Evolutionary conservation across 2,329 filamentous ascomycete genomes (phyloP), one percentile per base, ranked within the genome.

Genomic region (Aureobasidium melanogenum): DNA sequence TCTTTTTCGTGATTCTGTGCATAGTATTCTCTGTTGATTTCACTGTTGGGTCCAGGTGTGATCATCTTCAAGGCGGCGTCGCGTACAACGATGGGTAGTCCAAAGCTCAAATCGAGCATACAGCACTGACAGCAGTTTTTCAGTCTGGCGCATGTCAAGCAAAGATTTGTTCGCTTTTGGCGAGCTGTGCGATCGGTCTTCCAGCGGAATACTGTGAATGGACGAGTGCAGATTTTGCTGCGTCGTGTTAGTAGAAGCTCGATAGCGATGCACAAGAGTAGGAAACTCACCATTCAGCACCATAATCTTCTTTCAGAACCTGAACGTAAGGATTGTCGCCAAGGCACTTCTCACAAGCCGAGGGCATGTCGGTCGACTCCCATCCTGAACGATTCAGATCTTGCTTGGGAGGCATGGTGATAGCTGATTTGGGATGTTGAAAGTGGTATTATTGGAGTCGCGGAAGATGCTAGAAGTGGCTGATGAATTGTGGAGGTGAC

Each of bases 121-220:
- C 94, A 99, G 77, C 88, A 93, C 79, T 99, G 94, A 72, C 94
- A 99, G 79, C 94, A 97, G 79, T 99, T 99, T 77, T 99, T 99
- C 67, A 97, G 82, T 47, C 94, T 88, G 24, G 94, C 93, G 79
- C 94, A 99, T 43, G 94, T 99, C 26, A 99, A 81, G 75, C 94
- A 99, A 69, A 97, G 95, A 69, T 90, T 96, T 60, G 93, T 97
- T 67, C 89, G 87, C 77, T 95, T 96, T 74, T 93, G 92, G 64
- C 92, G 89, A 28, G 91, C 86, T 2, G 92, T 94, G 62, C 94
- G 89, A 73, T 96, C 92, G 65, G 89, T 87, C 69, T 93, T 93
- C 93, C 93, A 99, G 69, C 87, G 85, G 74, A 99, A 99, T 59
- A 97, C 84, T 28, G 94, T 97, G 71, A 97, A 99, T 0, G 94